These are phyloP conservation scores for Beauveria scarabaeidicola DNA, from an alignment of 2,329 filamentous ascomycete species.

Conservation along the genomic window DNA sequence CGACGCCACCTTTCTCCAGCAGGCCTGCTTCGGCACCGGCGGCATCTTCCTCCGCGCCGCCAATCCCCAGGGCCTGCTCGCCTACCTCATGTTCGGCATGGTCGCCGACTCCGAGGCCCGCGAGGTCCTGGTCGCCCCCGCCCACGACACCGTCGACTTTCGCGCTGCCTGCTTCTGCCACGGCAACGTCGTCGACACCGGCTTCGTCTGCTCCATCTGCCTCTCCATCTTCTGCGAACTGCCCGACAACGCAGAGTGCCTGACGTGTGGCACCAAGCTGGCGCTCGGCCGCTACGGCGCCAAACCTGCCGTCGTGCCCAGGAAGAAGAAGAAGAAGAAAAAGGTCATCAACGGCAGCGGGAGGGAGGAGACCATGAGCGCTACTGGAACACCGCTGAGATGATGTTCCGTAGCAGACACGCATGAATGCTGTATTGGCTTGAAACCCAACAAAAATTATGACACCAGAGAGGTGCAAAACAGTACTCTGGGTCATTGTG, in stretches of 20 bases:
- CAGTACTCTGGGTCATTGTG: constrained; percentile 1
- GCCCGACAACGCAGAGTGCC: constrained; percentile 56
- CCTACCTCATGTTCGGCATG: constrained; percentile 93
- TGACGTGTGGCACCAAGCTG: constrained; percentile 75
- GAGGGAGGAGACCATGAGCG: constrained; percentile 50
- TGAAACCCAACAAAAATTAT: neutral
- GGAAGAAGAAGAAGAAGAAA: constrained; percentile 71
- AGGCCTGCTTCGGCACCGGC: constrained; percentile 61
- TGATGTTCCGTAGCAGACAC: constrained; percentile 7
- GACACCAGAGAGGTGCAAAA: constrained; percentile 12
- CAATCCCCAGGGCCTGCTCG: constrained; percentile 64
- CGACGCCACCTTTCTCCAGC: constrained; percentile 85
- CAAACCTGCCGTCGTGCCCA: constrained; percentile 66
- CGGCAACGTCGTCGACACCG: constrained; percentile 78
- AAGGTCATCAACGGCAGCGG: constrained; percentile 44
- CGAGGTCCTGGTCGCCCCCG: constrained; percentile 64
- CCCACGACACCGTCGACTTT: constrained; percentile 85
- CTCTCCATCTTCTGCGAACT: constrained; percentile 81
- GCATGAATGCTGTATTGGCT: neutral
- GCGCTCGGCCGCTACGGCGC: constrained; percentile 67
- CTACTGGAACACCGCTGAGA: constrained; percentile 50
- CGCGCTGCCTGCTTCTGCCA: constrained; percentile 98
- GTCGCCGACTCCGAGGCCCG: constrained; percentile 54
- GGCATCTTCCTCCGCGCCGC: constrained; percentile 46
- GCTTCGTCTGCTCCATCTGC: constrained; percentile 94